Base-by-base conservation (phyloP, 257 asterid species). In the Penstemon eatonii region DNA sequence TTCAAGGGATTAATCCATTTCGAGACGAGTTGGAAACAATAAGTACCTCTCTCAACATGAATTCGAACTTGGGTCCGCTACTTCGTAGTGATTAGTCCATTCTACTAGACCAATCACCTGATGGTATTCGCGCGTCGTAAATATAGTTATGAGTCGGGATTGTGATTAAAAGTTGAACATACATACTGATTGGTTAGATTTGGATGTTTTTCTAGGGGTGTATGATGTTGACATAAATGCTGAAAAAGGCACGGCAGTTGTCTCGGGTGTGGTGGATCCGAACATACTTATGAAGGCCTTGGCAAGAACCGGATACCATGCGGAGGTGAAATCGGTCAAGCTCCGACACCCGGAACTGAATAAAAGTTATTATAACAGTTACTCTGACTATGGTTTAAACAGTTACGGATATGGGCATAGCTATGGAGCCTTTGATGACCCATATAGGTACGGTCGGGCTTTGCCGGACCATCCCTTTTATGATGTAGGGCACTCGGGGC, bases 231-330 rank as follows among this genome's bases (percentile, higher is more conserved):
- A 66, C 12, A 76, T 83, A n/a, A 83, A 78, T 67, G 70, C 80
- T 13, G 78, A 78, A 13, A 73, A 71, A 54, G 89, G 91, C 33
- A 25, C 33, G 33, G 33, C 1, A 25, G 7, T 4, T 72, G 6
- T 75, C 67, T 0, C 58, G 54, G 51, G 64, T 83, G 25, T 83
- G 68, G 87, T 85, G 5, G 86, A 83, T 3, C 52, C 52, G 4
- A 79, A 83, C 78, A 5, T 76, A 6, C 83, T 88, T 4, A 6
- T 82, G 63, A 53, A 43, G 51, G 87, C 88, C 12, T 58, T 88
- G 5, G 57, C 78, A 1, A 65, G 85, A 60, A 43, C 83, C 2
- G 92, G 92, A 4, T 72, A 65, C 66, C 95, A 86, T 12, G 90
- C 87, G 0, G 78, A 86, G 54, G 10, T 84, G 0, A 60, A 72